These are phyloP conservation scores for Zhuliangozyma parablackwelliae DNA, from an alignment of 1,139 yeast genomes.

Conservation along the genomic window DNA sequence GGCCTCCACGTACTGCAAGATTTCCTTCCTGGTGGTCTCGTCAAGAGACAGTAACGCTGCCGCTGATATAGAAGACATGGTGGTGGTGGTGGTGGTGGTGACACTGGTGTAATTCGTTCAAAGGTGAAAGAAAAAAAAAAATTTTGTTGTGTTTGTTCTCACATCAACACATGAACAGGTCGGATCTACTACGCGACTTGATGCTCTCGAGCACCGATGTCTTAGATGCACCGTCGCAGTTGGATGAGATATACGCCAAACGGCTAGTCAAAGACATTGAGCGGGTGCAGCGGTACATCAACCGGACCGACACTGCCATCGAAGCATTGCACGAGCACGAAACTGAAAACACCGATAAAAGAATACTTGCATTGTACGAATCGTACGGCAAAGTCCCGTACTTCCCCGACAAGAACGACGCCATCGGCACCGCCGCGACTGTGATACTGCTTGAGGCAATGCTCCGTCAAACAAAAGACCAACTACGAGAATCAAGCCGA, in stretches of 20 bases:
- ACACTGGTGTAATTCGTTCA: too few species aligned
- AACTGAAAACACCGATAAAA: constrained; percentile 10
- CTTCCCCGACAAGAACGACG: constrained; percentile 32
- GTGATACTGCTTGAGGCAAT: constrained; percentile 17
- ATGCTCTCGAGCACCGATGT: too few species aligned
- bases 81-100: constrained; percentile 1
- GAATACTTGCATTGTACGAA: constrained; percentile 25
- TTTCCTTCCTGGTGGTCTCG: constrained; percentile 67
- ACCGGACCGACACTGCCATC: constrained; percentile 29
- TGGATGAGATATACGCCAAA: constrained; percentile 19
- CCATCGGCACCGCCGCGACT: constrained; percentile 34
- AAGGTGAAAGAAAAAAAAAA: too few species aligned
- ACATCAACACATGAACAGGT: too few species aligned
- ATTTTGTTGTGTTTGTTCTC: too few species aligned
- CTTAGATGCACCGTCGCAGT: neutral
- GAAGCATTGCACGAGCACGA: constrained; percentile 9
- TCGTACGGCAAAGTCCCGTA: constrained; percentile 28
- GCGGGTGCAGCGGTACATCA: constrained; percentile 20
- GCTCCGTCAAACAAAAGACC: constrained; percentile 6
- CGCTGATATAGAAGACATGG: constrained; percentile 59
- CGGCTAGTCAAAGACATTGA: constrained; percentile 26
- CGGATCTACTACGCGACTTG: too few species aligned
- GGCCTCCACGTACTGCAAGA: constrained; percentile 69
- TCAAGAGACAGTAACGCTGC: constrained; percentile 62
- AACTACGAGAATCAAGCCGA: constrained; percentile 1